Evolutionary conservation across 2,329 filamentous ascomycete genomes (phyloP).

Genomic region (Diaporthe vexans): DNA sequence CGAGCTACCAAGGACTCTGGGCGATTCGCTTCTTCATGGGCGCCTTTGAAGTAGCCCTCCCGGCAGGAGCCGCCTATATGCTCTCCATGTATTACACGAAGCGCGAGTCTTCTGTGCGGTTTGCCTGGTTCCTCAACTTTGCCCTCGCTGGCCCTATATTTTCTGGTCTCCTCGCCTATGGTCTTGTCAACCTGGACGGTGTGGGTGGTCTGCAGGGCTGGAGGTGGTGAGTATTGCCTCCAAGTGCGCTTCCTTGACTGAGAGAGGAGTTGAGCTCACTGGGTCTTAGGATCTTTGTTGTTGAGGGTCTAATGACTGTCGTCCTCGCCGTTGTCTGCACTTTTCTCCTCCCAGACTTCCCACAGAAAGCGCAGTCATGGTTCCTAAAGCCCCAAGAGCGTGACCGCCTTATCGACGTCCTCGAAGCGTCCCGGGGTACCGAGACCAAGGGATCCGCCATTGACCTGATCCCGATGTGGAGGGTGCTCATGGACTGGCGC

Average conservation of each 20-base stretch:
- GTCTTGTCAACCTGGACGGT: slow-evolving; percentile 56
- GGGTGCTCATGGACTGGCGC: slow-evolving; percentile 48
- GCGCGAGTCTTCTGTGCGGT: slow-evolving; percentile 46
- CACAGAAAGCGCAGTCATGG: slow-evolving; percentile 48
- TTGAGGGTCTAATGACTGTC: slow-evolving; percentile 48
- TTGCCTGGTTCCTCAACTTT: slow-evolving; percentile 53
- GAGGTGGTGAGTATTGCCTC: slow-evolving; percentile 52
- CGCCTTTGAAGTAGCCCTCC: slow-evolving; percentile 45
- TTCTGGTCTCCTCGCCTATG: slow-evolving; percentile 59
- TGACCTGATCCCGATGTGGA: slow-evolving; percentile 47
- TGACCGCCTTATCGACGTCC: slow-evolving; percentile 43
- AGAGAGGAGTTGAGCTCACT: not conserved
- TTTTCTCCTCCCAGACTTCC: slow-evolving; percentile 48
- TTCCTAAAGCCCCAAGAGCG: slow-evolving; percentile 47
- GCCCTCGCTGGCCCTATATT: slow-evolving; percentile 55
- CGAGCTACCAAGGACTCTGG: slow-evolving; percentile 55
- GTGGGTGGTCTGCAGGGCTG: slow-evolving; percentile 55
- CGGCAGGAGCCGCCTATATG: slow-evolving; percentile 50
- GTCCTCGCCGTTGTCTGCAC: slow-evolving; percentile 44
- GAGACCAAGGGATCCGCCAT: slow-evolving; percentile 45
- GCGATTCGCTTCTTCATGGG: slow-evolving; percentile 44
- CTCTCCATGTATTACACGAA: slow-evolving; percentile 50
- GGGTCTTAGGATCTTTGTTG: slow-evolving; percentile 56
- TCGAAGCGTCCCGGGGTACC: slow-evolving; percentile 46
- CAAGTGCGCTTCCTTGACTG: not conserved